Base-by-base conservation (phyloP, 2,329 filamentous ascomycete species). In the Alternaria novae-zelandiae region DNA sequence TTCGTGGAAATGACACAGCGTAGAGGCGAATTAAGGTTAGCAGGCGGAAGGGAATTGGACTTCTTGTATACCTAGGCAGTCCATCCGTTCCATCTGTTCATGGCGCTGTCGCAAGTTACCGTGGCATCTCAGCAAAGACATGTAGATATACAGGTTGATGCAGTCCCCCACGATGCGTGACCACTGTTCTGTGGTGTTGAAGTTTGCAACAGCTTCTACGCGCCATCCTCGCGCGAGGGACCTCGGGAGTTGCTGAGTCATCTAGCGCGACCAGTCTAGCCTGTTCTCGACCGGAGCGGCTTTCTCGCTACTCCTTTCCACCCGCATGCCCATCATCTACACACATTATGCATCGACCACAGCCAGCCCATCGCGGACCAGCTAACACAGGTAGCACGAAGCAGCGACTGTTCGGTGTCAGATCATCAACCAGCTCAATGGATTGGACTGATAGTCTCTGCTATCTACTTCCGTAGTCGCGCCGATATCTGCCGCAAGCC, bases 401-500 rank as follows among this genome's bases (percentile, higher is more conserved):
- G 7, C 6, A n/a, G 20, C 8, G 21, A 4, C 10, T 36, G 13
- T 0, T 0, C 5, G 6, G 5, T 15, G 8, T n/a, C 15, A 17
- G 0, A 10, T 36, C 17, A 23, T 2, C 5, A 12, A 7, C 12
- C 17, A 23, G 28, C 8, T 23, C 28, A 7, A 20, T 51, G 5
- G 12, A 12, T 2, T 3, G 28, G 12, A 12, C 8, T 10, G 36
- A 41, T 41, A 17, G n/a, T 17, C 28, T n/a, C 11, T 5, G 26
- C 17, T 51, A 30, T 32, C 20, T 6, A 32, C 17, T 6, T 28
- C 49, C 49, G 49, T 21, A 36, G 10, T 32, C 49, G 49, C 7
- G 49, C 49, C 49, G 49, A 51, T 23, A 51, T 32, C 17, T 32
- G 49, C 49, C 28, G 49, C 26, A 51, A 15, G 47, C 47, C 47